phyloP scores from a whole-genome alignment of 2,329 filamentous ascomycete genomes.

The Pyricularia sp. region DNA sequence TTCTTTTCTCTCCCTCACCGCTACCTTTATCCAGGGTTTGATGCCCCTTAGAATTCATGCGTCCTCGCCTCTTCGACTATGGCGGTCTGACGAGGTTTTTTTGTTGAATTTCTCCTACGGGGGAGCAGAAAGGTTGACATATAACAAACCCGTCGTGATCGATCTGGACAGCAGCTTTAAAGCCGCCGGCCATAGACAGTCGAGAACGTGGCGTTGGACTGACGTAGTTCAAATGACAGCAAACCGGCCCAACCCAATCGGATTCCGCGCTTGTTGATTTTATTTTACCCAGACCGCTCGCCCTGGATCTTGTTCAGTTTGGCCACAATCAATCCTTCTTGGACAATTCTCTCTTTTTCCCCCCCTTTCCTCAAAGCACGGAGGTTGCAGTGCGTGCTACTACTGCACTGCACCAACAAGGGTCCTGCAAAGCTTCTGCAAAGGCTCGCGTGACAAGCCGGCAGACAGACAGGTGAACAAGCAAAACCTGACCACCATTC shows the following conservation, averaged over 20 bases:
- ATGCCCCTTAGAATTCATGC: neutral
- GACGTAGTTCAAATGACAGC: neutral
- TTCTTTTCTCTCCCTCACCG: neutral
- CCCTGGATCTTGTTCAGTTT: neutral
- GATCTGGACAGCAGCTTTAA: neutral
- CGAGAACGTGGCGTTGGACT: neutral
- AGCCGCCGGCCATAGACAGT: neutral
- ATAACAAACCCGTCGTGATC: neutral
- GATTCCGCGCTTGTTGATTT: neutral
- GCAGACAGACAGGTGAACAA: neutral
- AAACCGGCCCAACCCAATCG: neutral
- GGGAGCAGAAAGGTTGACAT: neutral
- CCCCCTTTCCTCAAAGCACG: too few species aligned
- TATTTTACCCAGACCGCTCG: conserved; percentile 1
- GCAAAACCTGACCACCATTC: neutral
- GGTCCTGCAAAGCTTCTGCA: neutral
- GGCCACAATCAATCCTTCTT: neutral
- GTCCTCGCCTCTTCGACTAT: neutral
- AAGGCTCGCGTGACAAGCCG: neutral
- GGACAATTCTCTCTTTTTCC: neutral
- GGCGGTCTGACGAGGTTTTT: neutral
- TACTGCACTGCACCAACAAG: neutral
- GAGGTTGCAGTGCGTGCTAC: neutral
- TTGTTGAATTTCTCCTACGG: neutral
- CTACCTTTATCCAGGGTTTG: neutral